Percentiles rank a stretch among this genome's conserved stretches.
phyloP scores from a whole-genome alignment of 192 early-diverging fungal species.

The Coemansia sp. region DNA sequence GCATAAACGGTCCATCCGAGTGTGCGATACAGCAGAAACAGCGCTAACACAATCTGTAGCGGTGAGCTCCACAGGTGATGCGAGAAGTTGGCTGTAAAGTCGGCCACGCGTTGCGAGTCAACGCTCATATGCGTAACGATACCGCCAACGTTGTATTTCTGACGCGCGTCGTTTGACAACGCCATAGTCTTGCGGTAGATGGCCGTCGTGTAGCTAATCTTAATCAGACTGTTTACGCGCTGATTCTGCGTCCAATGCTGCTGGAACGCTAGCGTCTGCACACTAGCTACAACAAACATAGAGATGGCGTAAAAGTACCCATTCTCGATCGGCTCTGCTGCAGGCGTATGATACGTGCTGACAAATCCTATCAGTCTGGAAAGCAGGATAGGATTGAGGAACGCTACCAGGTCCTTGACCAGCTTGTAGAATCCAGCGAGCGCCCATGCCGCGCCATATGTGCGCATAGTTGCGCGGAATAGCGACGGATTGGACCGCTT shows the following conservation, averaged over 20 bases:
- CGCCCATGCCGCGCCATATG: slow-evolving; percentile 46
- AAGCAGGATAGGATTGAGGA: slow-evolving; percentile 71
- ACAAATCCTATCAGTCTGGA: slow-evolving; percentile 26
- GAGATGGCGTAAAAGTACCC: slow-evolving; percentile 22
- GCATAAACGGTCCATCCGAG: slow-evolving; percentile 19
- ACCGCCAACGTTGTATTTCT: slow-evolving; percentile 74
- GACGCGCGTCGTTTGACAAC: slow-evolving; percentile 53
- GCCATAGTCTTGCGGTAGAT: slow-evolving; percentile 21
- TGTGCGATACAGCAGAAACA: slow-evolving; percentile 20
- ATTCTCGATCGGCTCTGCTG: slow-evolving; percentile 14
- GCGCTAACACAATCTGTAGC: slow-evolving; percentile 11
- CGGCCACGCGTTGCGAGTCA: slow-evolving; percentile 35
- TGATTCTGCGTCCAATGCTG: not conserved
- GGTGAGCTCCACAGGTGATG: slow-evolving; percentile 34
- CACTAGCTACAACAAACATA: slow-evolving; percentile 12
- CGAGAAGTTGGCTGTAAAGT: not conserved
- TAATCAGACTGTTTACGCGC: not conserved
- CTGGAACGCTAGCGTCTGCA: slow-evolving; percentile 1
- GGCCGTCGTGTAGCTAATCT: not conserved
- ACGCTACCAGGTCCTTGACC: slow-evolving; percentile 66
- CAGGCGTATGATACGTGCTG: slow-evolving; percentile 5
- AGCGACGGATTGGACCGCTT: slow-evolving; percentile 20
- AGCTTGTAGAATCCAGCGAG: slow-evolving; percentile 74
- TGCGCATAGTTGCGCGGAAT: not conserved
- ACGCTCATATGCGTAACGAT: slow-evolving; percentile 67